These are phyloP conservation scores for Xylariaceae sp. DNA, from an alignment of 2,329 filamentous ascomycete species.

Conservation along the genomic window DNA sequence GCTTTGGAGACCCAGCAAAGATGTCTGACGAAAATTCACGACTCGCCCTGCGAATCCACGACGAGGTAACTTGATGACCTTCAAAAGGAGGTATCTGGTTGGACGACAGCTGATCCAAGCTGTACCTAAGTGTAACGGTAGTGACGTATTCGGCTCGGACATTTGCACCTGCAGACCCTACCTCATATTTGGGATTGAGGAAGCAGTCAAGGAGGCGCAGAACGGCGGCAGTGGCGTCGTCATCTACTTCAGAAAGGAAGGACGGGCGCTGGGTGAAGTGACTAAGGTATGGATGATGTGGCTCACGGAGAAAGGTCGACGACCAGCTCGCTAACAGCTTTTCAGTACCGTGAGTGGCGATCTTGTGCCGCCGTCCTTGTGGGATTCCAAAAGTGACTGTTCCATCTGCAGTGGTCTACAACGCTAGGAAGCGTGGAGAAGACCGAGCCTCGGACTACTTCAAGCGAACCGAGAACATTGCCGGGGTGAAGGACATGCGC, in stretches of 20 bases:
- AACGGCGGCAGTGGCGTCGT: constrained; percentile 89
- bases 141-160: constrained; percentile 94
- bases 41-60: constrained; percentile 75
- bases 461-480: constrained; percentile 95
- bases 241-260: constrained; percentile 98
- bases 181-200: constrained; percentile 92
- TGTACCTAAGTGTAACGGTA: constrained; percentile 68
- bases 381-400: constrained; percentile 16
- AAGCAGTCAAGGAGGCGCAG: constrained; percentile 95
- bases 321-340: constrained; percentile 22
- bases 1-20: constrained; percentile 89
- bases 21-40: constrained; percentile 80
- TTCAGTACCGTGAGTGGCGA: constrained; percentile 40
- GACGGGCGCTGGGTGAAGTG: constrained; percentile 87
- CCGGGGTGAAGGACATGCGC: constrained; percentile 92
- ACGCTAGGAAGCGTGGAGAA: constrained; percentile 70
- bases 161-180: constrained; percentile 97
- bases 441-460: constrained; percentile 89
- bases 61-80: constrained; percentile 51
- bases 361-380: too few relatives aligned
- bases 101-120: constrained; percentile 11
- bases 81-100: neutral
- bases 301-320: too few relatives aligned
- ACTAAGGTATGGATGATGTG: constrained; percentile 84
- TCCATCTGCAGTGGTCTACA: constrained; percentile 53